These are phyloP conservation scores for Aureobasidium zeae DNA, from an alignment of 2,329 filamentous ascomycete genomes.

Conservation along the genomic window DNA sequence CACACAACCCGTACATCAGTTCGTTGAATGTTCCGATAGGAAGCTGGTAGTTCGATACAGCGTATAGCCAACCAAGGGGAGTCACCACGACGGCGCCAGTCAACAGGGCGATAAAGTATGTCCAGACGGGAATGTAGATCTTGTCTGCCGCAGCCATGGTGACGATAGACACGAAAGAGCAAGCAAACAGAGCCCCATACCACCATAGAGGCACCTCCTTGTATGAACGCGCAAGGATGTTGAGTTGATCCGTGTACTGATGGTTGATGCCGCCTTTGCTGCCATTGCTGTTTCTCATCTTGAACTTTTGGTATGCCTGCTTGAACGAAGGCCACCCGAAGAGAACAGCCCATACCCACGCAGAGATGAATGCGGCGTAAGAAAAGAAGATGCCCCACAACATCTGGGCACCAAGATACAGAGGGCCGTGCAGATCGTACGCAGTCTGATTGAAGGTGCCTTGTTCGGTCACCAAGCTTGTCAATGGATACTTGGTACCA, in stretches of 20 bases:
- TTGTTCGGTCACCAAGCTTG: conserved; percentile 34
- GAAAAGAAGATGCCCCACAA: conserved; percentile 53
- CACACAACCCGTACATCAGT: conserved; percentile 46
- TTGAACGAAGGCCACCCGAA: conserved; percentile 38
- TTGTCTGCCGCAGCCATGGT: conserved; percentile 43
- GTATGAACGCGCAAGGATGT: conserved; percentile 48
- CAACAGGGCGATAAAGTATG: conserved; percentile 48
- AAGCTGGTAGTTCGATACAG: conserved; percentile 47
- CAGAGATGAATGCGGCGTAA: conserved; percentile 50
- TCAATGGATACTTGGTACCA: conserved; percentile 39
- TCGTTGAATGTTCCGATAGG: conserved; percentile 53
- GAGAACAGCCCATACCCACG: conserved; percentile 49
- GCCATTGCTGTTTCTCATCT: conserved; percentile 38
- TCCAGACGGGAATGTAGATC: conserved; percentile 52
- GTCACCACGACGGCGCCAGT: conserved; percentile 46
- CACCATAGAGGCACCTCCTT: conserved; percentile 52
- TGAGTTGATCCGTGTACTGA: conserved; percentile 51
- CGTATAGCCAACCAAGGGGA: conserved; percentile 51
- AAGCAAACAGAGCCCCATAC: conserved; percentile 44
- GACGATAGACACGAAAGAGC: conserved; percentile 43
- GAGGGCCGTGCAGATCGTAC: conserved; percentile 41
- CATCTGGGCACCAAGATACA: conserved; percentile 50
- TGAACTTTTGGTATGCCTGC: conserved; percentile 31
- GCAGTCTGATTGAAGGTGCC: conserved; percentile 42
- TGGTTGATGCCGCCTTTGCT: conserved; percentile 39